These are phyloP conservation scores for Geranium incanum DNA, from an alignment of 441 rosid species.

Conservation along the genomic window DNA sequence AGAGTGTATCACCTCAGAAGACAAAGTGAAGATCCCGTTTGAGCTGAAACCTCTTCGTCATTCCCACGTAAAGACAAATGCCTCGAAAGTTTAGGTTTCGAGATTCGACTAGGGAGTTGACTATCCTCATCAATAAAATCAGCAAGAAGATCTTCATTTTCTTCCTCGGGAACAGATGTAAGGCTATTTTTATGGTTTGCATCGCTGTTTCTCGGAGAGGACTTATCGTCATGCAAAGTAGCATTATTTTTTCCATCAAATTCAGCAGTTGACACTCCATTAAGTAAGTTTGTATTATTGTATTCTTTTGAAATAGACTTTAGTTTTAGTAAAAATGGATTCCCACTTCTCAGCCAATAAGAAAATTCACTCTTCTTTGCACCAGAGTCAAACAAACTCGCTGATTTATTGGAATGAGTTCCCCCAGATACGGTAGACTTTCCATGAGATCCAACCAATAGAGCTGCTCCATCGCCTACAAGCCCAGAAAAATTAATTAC, in stretches of 20 bases:
- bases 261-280: slow-evolving; percentile 44
- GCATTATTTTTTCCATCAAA: slow-evolving; percentile 34
- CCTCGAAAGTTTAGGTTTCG: slow-evolving; percentile 37
- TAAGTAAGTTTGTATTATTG: slow-evolving; percentile 34
- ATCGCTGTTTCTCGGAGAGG: slow-evolving; percentile 33
- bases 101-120: slow-evolving; percentile 93
- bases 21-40: slow-evolving; percentile 95
- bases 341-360: slow-evolving; percentile 70
- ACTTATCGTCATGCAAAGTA: slow-evolving; percentile 33
- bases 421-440: slow-evolving; percentile 41
- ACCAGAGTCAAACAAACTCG: slow-evolving; percentile 30
- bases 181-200: slow-evolving; percentile 41
- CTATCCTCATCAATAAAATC: slow-evolving; percentile 99
- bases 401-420: slow-evolving; percentile 40
- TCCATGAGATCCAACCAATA: slow-evolving; percentile 45
- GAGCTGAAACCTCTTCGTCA: slow-evolving; percentile 62
- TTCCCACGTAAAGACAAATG: slow-evolving; percentile 38
- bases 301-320: slow-evolving; percentile 35
- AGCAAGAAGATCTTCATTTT: slow-evolving; percentile 94
- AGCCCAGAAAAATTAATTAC: slow-evolving; percentile 83
- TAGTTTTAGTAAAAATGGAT: slow-evolving; percentile 69
- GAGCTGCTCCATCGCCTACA: slow-evolving; percentile 88
- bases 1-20: slow-evolving; percentile 62
- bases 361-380: slow-evolving; percentile 66
- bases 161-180: slow-evolving; percentile 63